Base-by-base conservation (phyloP, 2,329 filamentous ascomycete species). In the Colletotrichum tanaceti region DNA sequence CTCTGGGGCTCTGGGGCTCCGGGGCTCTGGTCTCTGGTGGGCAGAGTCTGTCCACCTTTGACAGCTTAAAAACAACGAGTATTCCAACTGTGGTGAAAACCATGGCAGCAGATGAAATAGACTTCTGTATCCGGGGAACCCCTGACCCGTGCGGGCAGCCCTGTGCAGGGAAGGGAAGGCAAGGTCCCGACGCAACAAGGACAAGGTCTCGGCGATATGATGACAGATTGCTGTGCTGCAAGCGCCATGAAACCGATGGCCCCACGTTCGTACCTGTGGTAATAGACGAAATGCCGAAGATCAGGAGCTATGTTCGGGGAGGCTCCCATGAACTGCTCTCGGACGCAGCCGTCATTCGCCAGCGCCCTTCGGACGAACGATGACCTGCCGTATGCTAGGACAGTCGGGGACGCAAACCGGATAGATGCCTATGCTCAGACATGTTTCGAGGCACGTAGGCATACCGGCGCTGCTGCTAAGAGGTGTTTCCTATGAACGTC, bases 131-230 rank as follows among this genome's bases (percentile, higher is more conserved):
- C 24, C 35, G 35, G 43, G 54, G 24, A 65, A 38, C 9, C 47
- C 46, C 22, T 50, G 47, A 49, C n/a, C 54, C 43, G 65, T 68
- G 65, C 61, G 53, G 46, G 52, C 38, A 53, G 43, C 53, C 44
- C 47, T 54, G 41, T 57, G 55, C 62, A 61, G 43, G 43, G 46
- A 38, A 57, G 49, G 47, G 43, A 50, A 49, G 60, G 61, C 39
- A 55, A 54, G 49, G 20, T 24, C 47, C 52, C 55, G 62, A 60
- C 44, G 50, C 66, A 65, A 14, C 22, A 60, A 35, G 22, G 13
- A 46, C 57, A 38, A 43, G 28, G 50, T 18, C 38, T 28, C 46
- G 28, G 38, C 44, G 22, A 44, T 14, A n/a, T 35, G 54, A 55
- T 50, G 55, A 57, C 46, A 46, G n/a, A 22, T 43, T 38, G 35